A percentile compares a stretch with the other conserved stretches of the same genome.
phyloP scores from a whole-genome alignment of 2,329 filamentous ascomycete species.

The Periglandula ipomoeae region DNA sequence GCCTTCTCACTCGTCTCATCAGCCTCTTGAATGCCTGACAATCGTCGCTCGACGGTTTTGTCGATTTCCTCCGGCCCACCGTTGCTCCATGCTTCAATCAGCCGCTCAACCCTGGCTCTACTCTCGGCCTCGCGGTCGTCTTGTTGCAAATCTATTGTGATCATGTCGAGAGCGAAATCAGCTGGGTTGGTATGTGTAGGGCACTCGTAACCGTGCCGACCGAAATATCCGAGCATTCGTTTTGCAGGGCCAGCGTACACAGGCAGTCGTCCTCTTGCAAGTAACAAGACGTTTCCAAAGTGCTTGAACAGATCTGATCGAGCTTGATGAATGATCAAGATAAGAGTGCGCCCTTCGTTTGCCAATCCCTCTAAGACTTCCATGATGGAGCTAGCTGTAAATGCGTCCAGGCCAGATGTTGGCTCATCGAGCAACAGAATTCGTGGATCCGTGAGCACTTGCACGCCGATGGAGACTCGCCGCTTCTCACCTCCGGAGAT shows the following conservation, averaged over 20 bases:
- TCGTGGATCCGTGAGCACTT: slow-evolving; percentile 66
- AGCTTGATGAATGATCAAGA: slow-evolving; percentile 72
- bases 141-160: slow-evolving; percentile 66
- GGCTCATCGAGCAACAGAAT: slow-evolving; percentile 69
- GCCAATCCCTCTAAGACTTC: slow-evolving; percentile 63
- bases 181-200: slow-evolving; percentile 65
- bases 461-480: slow-evolving; percentile 67
- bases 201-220: slow-evolving; percentile 50
- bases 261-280: slow-evolving; percentile 59
- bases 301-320: slow-evolving; percentile 62
- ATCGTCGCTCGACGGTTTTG: slow-evolving; percentile 7
- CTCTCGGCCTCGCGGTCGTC: slow-evolving; percentile 52
- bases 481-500: slow-evolving; percentile 75
- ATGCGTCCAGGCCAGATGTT: slow-evolving; percentile 67
- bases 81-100: slow-evolving; percentile 50
- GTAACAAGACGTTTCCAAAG: slow-evolving; percentile 62
- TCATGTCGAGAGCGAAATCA: slow-evolving; percentile 68
- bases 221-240: slow-evolving; percentile 59
- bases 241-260: slow-evolving; percentile 57
- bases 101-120: slow-evolving; percentile 48
- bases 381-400: slow-evolving; percentile 68
- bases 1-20: slow-evolving; percentile 16
- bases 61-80: slow-evolving; percentile 9
- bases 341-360: slow-evolving; percentile 62
- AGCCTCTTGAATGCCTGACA: slow-evolving; percentile 20